phyloP scores from a whole-genome alignment of 2,329 filamentous ascomycete genomes.

The Pseudocercospora eumusae region DNA sequence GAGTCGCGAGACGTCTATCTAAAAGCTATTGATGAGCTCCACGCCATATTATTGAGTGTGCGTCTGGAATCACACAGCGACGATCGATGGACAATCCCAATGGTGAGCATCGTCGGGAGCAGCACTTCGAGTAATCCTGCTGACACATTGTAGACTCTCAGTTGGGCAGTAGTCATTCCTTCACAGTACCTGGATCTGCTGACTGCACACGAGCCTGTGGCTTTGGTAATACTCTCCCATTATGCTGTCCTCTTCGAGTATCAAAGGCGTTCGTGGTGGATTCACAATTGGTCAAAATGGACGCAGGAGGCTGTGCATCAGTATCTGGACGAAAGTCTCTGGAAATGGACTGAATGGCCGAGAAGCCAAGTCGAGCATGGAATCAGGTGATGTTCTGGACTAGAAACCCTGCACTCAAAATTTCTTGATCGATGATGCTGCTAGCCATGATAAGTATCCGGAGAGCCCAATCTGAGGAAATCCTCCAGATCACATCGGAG shows the following conservation, averaged over 20 bases:
- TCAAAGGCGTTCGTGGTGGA: constrained; percentile 20
- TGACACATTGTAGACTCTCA: constrained; percentile 11
- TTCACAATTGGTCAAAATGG: constrained; percentile 22
- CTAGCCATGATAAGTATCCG: no score
- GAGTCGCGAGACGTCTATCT: constrained; percentile 10
- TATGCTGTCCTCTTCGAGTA: constrained; percentile 21
- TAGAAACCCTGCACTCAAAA: no score
- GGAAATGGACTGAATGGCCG: constrained; percentile 24
- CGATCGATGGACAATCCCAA: constrained; percentile 2
- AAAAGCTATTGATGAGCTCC: constrained; percentile 19
- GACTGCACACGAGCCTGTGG: constrained; percentile 11
- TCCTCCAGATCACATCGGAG: no score
- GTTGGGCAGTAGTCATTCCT: constrained; percentile 14
- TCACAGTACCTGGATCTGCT: constrained; percentile 19
- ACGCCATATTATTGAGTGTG: constrained; percentile 17
- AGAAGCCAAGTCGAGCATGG: constrained; percentile 2
- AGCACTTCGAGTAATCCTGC: background rate
- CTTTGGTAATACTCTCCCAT: constrained; percentile 22
- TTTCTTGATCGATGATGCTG: no score
- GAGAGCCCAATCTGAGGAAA: no score
- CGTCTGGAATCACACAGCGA: background rate
- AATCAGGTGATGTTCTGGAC: no score
- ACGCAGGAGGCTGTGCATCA: constrained; percentile 17
- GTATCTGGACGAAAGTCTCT: constrained; percentile 11
- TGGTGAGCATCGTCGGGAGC: background rate